A percentile compares a stretch with the other conserved stretches of the same genome.
Evolutionary conservation across 169 alveolate species (phyloP).

Genomic region (Plasmodium gaboni): DNA sequence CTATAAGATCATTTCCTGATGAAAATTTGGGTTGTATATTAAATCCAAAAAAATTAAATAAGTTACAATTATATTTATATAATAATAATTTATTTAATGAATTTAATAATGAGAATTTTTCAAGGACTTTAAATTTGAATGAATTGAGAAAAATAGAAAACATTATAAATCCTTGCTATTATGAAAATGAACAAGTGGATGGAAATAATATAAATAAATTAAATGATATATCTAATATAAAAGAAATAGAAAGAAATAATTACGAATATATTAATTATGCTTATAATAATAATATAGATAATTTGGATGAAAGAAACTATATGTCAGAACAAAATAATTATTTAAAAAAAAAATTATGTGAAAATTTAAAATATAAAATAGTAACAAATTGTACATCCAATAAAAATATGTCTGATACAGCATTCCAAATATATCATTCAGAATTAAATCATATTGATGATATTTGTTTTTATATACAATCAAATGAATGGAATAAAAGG

Average conservation of each 20-base stretch:
- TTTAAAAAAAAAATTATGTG: constrained; percentile 75
- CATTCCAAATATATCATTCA: constrained; percentile 87
- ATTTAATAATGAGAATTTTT: constrained; percentile 41
- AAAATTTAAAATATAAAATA: constrained; percentile 82
- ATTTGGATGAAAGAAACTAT: neutral
- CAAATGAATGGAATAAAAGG: constrained; percentile 85
- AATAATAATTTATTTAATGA: constrained; percentile 65
- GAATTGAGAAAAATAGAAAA: constrained; percentile 74
- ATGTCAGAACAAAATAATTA: neutral
- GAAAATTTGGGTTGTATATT: constrained; percentile 83
- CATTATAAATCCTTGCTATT: constrained; percentile 79
- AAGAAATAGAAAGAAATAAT: neutral
- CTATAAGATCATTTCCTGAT: constrained; percentile 83
- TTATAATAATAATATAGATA: neutral
- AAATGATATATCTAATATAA: neutral
- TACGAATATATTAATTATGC: neutral
- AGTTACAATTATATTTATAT: constrained; percentile 73
- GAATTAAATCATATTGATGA: constrained; percentile 88
- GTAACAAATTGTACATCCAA: constrained; percentile 83
- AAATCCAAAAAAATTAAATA: constrained; percentile 76
- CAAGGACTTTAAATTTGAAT: constrained; percentile 38
- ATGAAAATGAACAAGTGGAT: neutral
- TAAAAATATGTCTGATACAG: constrained; percentile 84
- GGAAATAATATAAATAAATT: constrained; percentile 23
- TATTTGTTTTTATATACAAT: constrained; percentile 86